Conservation (phyloP, 148 eudicot species). For the Simmondsia chinensis region DNA sequence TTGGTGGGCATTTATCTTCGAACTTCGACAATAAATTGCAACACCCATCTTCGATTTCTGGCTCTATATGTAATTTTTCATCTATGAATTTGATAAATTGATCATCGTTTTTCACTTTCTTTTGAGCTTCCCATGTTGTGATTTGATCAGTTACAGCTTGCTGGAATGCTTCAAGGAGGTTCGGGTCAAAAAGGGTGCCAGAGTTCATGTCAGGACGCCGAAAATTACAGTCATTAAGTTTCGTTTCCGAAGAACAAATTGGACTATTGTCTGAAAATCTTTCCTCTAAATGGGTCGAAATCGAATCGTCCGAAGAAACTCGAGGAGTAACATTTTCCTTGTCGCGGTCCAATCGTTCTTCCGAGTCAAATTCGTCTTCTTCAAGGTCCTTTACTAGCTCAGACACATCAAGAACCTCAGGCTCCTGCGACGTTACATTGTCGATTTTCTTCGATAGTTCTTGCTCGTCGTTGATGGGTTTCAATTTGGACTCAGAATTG, state of each 20-base stretch:
- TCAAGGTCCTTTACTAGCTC: slow-evolving; percentile 44
- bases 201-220: slow-evolving; percentile 64
- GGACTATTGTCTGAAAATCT: too few species aligned
- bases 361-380: slow-evolving; percentile 17
- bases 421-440: slow-evolving; percentile 18
- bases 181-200: slow-evolving; percentile 59
- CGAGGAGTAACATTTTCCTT: slow-evolving; percentile 50
- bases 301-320: neutral
- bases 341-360: slow-evolving; percentile 16
- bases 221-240: slow-evolving; percentile 23
- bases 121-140: slow-evolving; percentile 33
- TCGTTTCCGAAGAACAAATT: too few species aligned
- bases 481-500: slow-evolving; percentile 5
- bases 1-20: slow-evolving; percentile 62
- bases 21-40: slow-evolving; percentile 24
- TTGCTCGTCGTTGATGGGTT: slow-evolving; percentile 6
- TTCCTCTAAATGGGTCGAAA: neutral
- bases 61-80: too few species aligned
- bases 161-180: slow-evolving; percentile 51
- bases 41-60: slow-evolving; percentile 20
- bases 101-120: slow-evolving; percentile 15
- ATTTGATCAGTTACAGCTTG: slow-evolving; percentile 41
- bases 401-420: slow-evolving; percentile 27
- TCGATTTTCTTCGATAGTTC: slow-evolving; percentile 7
- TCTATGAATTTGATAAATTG: slow-evolving; percentile 13